Conservation (phyloP, 345 rosid genomes). For the Salix koriyanagi region DNA sequence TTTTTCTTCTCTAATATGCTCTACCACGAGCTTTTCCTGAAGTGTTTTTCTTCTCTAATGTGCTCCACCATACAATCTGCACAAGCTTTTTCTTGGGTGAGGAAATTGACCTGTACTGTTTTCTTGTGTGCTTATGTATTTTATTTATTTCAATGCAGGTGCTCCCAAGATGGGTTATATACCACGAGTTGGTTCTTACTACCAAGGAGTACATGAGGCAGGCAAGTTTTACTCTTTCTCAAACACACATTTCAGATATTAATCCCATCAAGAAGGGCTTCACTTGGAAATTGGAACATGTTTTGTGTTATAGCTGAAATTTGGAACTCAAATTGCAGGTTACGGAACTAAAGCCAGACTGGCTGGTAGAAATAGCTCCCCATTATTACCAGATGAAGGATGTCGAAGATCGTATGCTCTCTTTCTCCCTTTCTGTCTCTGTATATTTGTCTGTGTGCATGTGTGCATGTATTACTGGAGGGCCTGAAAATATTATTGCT, state of each 20-base stretch:
- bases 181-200: conserved; percentile 86
- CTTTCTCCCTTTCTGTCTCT: neutral
- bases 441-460: neutral
- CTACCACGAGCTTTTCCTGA: no score
- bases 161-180: conserved; percentile 90
- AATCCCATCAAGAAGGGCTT: neutral
- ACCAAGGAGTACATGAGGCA: conserved; percentile 93
- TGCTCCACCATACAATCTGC: no score
- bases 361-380: conserved; percentile 97
- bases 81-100: no score
- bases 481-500: neutral
- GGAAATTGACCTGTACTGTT: no score
- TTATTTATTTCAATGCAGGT: conserved; percentile 40
- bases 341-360: conserved; percentile 93
- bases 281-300: neutral
- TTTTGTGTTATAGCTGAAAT: conserved; percentile 14
- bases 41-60: no score
- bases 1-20: no score
- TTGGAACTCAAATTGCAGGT: conserved; percentile 50
- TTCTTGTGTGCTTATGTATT: neutral
- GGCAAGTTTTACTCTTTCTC: conserved; percentile 29
- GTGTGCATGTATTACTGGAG: neutral
- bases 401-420: conserved; percentile 77
- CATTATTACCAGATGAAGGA: conserved; percentile 94
- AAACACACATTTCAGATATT: neutral